Percentiles rank a stretch among this genome's conserved stretches.
Evolutionary conservation across 1,139 yeast species (phyloP).

Genomic region (Wickerhamomyces sp.): DNA sequence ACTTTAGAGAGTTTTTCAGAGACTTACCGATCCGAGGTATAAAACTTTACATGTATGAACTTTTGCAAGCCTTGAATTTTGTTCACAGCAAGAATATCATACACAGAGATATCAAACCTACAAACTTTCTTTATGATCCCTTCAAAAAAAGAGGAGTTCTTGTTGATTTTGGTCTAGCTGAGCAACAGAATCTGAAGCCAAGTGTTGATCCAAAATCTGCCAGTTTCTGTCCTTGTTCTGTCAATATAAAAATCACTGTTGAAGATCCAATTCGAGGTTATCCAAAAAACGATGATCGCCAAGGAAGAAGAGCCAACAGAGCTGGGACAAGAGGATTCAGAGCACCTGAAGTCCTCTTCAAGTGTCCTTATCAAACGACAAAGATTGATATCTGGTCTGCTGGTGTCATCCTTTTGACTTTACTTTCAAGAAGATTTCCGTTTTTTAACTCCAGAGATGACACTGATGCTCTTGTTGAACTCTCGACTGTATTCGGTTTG

Average conservation of each 20-base stretch:
- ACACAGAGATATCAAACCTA: constrained; percentile 78
- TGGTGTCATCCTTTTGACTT: constrained; percentile 69
- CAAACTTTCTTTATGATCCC: constrained; percentile 53
- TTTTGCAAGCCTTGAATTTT: constrained; percentile 53
- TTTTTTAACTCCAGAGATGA: constrained; percentile 93
- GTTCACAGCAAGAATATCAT: constrained; percentile 60
- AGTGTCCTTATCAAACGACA: constrained; percentile 51
- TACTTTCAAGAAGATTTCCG: constrained; percentile 71
- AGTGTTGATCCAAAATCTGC: constrained; percentile 18
- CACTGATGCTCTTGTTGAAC: constrained; percentile 82
- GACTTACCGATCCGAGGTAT: constrained; percentile 77
- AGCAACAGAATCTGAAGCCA: constrained; percentile 16
- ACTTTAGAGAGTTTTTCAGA: constrained; percentile 81
- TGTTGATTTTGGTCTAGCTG: constrained; percentile 26
- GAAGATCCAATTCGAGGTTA: constrained; percentile 46
- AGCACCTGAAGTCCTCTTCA: constrained; percentile 66
- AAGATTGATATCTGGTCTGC: constrained; percentile 81
- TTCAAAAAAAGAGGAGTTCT: constrained; percentile 29
- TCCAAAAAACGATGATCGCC: constrained; percentile 76
- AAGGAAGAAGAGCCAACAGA: constrained; percentile 90
- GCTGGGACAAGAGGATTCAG: constrained; percentile 93
- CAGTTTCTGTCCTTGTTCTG: constrained; percentile 26
- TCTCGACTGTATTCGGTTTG: constrained; percentile 78
- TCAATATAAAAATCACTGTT: constrained; percentile 2
- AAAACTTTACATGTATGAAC: constrained; percentile 72